These are phyloP conservation scores for Penicillium nucicola DNA, from an alignment of 495 filamentous ascomycete species.

Conservation along the genomic window DNA sequence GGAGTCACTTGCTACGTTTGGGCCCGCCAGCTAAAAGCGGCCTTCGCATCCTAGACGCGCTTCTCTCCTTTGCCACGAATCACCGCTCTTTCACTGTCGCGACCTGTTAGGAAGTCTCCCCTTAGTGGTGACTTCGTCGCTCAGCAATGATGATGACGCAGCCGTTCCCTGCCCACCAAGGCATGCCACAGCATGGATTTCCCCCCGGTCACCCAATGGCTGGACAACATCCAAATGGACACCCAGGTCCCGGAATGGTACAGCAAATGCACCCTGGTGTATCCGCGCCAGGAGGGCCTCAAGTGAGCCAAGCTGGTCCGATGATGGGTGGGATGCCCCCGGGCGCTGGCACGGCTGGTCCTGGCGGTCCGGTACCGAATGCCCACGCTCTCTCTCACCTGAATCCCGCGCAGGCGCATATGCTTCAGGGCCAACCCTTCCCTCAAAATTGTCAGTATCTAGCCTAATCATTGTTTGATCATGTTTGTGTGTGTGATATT, in stretches of 20 bases:
- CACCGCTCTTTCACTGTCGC: slow-evolving; percentile 17
- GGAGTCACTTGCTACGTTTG: slow-evolving; percentile 34
- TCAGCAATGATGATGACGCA: slow-evolving; percentile 73
- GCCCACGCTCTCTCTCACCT: slow-evolving; percentile 79
- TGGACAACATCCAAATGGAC: slow-evolving; percentile 67
- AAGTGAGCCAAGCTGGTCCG: slow-evolving; percentile 74
- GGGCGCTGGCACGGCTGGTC: slow-evolving; percentile 50
- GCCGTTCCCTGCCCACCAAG: slow-evolving; percentile 67
- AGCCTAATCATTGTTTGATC: not conserved
- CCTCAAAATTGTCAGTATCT: slow-evolving; percentile 37
- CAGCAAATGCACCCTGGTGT: slow-evolving; percentile 82
- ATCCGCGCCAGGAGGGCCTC: slow-evolving; percentile 72
- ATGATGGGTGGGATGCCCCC: slow-evolving; percentile 83
- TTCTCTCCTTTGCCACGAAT: slow-evolving; percentile 25
- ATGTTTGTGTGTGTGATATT: not conserved
- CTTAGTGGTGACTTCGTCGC: slow-evolving; percentile 35
- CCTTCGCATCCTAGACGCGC: slow-evolving; percentile 34
- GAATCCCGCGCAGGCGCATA: slow-evolving; percentile 62
- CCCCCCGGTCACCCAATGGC: slow-evolving; percentile 77
- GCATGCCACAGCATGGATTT: slow-evolving; percentile 71
- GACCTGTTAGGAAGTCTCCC: slow-evolving; percentile 19
- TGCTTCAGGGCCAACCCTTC: slow-evolving; percentile 59
- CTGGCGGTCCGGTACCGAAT: slow-evolving; percentile 61
- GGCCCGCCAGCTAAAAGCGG: slow-evolving; percentile 43
- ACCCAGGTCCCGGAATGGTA: slow-evolving; percentile 58